These are phyloP conservation scores for Chaetomium tenue DNA, from an alignment of 495 filamentous ascomycete genomes.

Conservation along the genomic window DNA sequence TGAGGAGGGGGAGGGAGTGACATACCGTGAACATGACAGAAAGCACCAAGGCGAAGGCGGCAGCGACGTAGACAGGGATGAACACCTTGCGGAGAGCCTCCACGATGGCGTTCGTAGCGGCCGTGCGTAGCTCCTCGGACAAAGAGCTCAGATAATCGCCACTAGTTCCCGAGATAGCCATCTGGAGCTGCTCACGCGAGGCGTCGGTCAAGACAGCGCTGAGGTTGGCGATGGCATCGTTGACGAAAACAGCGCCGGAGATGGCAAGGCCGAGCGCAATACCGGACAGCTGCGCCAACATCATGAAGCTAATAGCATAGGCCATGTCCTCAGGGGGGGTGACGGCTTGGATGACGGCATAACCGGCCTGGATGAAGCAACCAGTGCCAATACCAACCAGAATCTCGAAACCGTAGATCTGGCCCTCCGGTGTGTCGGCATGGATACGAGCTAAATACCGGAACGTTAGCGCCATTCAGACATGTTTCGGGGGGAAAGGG, in stretches of 20 bases:
- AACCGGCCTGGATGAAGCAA: slow-evolving; percentile 47
- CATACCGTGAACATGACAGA: slow-evolving; percentile 17
- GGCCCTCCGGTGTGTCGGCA: slow-evolving; percentile 32
- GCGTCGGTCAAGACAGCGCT: neutral
- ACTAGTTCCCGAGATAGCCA: slow-evolving; percentile 16
- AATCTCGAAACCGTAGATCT: slow-evolving; percentile 55
- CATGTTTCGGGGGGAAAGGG: no score
- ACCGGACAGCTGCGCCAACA: slow-evolving; percentile 12
- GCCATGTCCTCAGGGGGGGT: slow-evolving; percentile 41
- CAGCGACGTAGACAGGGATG: slow-evolving; percentile 19
- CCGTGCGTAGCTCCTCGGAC: neutral
- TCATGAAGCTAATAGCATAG: slow-evolving; percentile 53
- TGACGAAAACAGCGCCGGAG: slow-evolving; percentile 17
- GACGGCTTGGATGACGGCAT: slow-evolving; percentile 53
- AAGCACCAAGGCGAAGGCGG: slow-evolving; percentile 11
- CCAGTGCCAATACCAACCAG: slow-evolving; percentile 57
- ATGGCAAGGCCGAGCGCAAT: slow-evolving; percentile 19
- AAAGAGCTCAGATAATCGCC: slow-evolving; percentile 1
- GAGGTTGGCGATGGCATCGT: slow-evolving; percentile 7
- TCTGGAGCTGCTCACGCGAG: slow-evolving; percentile 16
- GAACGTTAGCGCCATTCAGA: neutral
- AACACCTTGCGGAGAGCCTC: slow-evolving; percentile 12
- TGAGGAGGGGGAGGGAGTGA: neutral
- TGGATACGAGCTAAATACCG: slow-evolving; percentile 31
- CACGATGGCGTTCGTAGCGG: slow-evolving; percentile 12